These are phyloP conservation scores for Firmiana major DNA, from an alignment of 345 rosid genomes.

Conservation along the genomic window DNA sequence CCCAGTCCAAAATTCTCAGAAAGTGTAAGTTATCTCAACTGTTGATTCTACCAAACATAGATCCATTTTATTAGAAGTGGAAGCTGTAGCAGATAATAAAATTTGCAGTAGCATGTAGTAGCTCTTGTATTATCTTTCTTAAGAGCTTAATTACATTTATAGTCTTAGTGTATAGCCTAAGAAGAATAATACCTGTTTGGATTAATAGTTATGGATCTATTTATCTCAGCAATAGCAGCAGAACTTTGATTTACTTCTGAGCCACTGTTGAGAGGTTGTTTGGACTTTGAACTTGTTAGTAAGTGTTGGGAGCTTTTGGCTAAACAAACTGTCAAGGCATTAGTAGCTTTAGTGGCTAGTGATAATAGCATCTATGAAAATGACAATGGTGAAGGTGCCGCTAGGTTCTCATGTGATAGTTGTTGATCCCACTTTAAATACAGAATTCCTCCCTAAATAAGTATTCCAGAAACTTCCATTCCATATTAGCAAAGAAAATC, in stretches of 20 bases:
- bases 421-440: too few relatives aligned
- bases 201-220: neutral
- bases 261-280: too few relatives aligned
- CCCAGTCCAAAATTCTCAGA: slow-evolving; percentile 98
- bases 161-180: neutral
- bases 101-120: neutral
- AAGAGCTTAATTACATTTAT: neutral
- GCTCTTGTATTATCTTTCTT: neutral
- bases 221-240: too few relatives aligned
- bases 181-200: neutral
- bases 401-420: too few relatives aligned
- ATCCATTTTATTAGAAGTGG: slow-evolving; percentile 1
- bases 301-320: neutral
- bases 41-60: slow-evolving; percentile 1
- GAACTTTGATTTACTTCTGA: too few relatives aligned
- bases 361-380: too few relatives aligned
- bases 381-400: too few relatives aligned
- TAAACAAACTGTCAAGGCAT: neutral
- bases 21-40: slow-evolving; percentile 62
- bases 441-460: too few relatives aligned
- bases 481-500: neutral
- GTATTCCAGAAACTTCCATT: too few relatives aligned
- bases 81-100: neutral
- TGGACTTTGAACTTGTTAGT: too few relatives aligned
- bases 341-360: too few relatives aligned